phyloP scores from a whole-genome alignment of 306 rosid species.

The Dicorynia guianensis region DNA sequence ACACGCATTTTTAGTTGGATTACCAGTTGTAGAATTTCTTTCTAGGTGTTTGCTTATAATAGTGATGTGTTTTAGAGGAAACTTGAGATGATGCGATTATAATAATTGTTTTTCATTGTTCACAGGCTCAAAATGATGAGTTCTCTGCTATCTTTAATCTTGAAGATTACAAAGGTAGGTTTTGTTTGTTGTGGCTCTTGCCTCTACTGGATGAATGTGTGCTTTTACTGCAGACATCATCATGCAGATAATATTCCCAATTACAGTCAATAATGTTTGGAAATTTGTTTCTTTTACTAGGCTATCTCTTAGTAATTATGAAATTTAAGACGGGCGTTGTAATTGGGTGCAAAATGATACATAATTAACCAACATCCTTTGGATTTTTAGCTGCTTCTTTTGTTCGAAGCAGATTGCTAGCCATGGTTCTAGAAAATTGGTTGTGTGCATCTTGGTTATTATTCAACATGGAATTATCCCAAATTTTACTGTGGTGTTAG shows the following conservation, averaged over 20 bases:
- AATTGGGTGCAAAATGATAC: not conserved
- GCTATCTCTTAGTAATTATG: not conserved
- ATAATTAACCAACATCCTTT: not conserved
- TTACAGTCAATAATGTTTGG: not conserved
- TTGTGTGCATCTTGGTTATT: not conserved
- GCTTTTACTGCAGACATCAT: not conserved
- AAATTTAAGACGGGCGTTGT: not conserved
- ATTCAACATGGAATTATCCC: not conserved
- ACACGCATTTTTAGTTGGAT: too few species aligned
- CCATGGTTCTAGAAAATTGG: not conserved
- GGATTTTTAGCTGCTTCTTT: not conserved
- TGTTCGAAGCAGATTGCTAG: not conserved
- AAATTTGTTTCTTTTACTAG: not conserved
- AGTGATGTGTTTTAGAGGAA: not conserved
- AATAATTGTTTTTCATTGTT: constrained; percentile 45
- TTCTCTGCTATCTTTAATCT: constrained; percentile 87
- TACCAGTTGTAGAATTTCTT: not conserved
- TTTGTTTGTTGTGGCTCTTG: not conserved
- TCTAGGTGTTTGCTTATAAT: constrained; percentile 18
- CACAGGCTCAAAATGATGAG: constrained; percentile 88
- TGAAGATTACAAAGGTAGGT: constrained; percentile 92
- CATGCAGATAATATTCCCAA: not conserved
- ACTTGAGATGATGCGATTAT: constrained; percentile 27
- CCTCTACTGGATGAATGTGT: constrained; percentile 10
- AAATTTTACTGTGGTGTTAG: not conserved